Conservation (phyloP, 73 alveolate genomes). For the Symbiodinium natans region DNA sequence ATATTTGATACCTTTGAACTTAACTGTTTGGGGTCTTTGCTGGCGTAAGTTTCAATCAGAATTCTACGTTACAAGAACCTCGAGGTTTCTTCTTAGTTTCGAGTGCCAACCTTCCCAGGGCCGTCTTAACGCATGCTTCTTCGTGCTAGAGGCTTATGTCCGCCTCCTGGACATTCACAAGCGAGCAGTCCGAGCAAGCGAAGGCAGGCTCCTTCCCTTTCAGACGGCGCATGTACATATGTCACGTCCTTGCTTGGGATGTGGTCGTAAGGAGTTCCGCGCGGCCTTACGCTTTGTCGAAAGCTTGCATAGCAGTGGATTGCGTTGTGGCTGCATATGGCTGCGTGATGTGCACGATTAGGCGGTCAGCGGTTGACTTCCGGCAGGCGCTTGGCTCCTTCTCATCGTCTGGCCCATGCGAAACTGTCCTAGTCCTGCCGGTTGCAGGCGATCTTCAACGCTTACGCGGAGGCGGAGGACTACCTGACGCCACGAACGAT, state of each 20-base stretch:
- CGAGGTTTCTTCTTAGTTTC: no score
- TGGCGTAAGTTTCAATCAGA: no score
- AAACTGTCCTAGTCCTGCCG: not conserved
- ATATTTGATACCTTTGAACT: no score
- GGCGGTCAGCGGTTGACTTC: not conserved
- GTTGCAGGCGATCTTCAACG: not conserved
- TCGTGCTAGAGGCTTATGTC: no score
- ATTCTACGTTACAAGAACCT: no score
- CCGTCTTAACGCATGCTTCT: no score
- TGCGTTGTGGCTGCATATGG: not conserved
- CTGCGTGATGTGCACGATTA: not conserved
- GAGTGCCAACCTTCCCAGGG: no score
- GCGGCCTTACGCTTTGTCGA: not conserved
- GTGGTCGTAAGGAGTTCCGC: no score
- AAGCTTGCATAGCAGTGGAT: not conserved
- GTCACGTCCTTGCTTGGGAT: no score
- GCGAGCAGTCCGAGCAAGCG: not conserved
- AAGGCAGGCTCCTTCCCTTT: not conserved
- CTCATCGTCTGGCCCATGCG: not conserved
- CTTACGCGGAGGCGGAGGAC: not conserved
- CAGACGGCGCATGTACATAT: not conserved
- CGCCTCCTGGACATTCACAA: no score
- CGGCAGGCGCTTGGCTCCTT: not conserved
- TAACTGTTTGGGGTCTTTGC: no score
- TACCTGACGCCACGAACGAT: not conserved